A percentile compares a stretch with the other conserved stretches of the same genome.
Conservation (phyloP, 169 alveolate genomes). For the Plasmodium gallinaceum region DNA sequence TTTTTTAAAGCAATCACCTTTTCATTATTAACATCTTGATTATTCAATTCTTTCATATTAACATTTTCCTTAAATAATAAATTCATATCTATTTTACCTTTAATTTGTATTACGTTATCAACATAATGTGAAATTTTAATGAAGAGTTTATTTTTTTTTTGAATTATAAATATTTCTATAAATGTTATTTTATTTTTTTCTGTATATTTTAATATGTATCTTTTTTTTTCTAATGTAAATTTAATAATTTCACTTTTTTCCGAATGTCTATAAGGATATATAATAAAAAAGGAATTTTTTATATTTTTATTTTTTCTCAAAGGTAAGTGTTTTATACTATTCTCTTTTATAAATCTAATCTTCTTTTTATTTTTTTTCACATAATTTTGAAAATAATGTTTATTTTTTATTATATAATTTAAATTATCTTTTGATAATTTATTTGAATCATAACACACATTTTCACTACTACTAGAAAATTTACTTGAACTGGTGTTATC, state of each 20-base stretch:
- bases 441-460: background rate
- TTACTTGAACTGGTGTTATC: background rate
- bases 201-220: constrained; percentile 11
- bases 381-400: background rate
- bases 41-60: background rate
- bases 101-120: constrained; percentile 30
- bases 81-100: constrained; percentile 41
- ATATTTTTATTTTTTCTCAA: constrained; percentile 41
- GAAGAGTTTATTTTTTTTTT: constrained; percentile 39
- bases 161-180: constrained; percentile 11
- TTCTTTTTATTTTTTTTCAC: background rate
- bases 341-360: constrained; percentile 18
- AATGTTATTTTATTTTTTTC: constrained; percentile 10
- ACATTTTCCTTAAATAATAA: background rate
- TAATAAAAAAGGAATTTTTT: constrained; percentile 25
- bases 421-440: constrained; percentile 19
- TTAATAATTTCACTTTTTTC: background rate
- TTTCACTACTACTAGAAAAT: background rate
- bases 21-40: background rate
- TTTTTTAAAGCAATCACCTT: background rate
- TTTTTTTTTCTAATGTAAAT: constrained; percentile 33
- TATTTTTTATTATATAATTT: constrained; percentile 9
- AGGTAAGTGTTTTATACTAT: constrained; percentile 25
- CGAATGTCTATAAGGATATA: constrained; percentile 15
- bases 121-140: constrained; percentile 25